Base-by-base conservation (phyloP, 2,329 filamentous ascomycete species). In the Chrysoporthe deuterocubensis region DNA sequence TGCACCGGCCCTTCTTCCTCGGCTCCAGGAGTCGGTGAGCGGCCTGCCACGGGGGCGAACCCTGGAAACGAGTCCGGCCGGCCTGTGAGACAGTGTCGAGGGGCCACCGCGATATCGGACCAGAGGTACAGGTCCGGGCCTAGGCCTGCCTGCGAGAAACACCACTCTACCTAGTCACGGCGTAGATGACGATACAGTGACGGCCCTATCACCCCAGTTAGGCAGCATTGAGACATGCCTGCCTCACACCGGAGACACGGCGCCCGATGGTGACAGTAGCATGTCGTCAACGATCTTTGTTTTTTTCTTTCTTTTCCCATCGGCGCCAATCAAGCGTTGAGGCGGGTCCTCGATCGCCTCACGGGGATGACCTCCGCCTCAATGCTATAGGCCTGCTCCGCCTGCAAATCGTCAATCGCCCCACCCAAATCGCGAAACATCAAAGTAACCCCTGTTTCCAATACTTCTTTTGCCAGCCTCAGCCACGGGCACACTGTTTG, bases 31-130 rank as follows among this genome's bases (percentile, higher is more conserved):
- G 54, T 57, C 34, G 54, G 54, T 37, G 34, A 57, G 26, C 44
- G 44, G 54, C 14, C 34, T 57, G 16, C 14, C 54, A 57, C 54
- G 54, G 34, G 26, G 34, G 34, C 54, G 54, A 54, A 32, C 50
- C 50, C 50, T 54, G 50, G 50, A 54, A 14, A 21, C 50, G 54
- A 40, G 54, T 32, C 54, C 34, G 16, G 54, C 32, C 54, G 32
- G 16, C 34, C 8, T 57, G 34, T 57, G 54, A 57, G 54, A 57
- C 54, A 57, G 21, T 18, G n/a, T 40, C 40, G 54, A 57, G 11
- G 54, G 4, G 18, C 8, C 18, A 40, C 40, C 34, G 54, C 58
- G 37, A 57, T 62, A 66, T 40, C 34, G 64, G 48, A 56, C 52
- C 37, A 7, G 42, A 18, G 40, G 21, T 56, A 18, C 26, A 54